Evolutionary conservation across 805 yeast species (phyloP).

Genomic region (Wickerhamomyces subpelliculosus): DNA sequence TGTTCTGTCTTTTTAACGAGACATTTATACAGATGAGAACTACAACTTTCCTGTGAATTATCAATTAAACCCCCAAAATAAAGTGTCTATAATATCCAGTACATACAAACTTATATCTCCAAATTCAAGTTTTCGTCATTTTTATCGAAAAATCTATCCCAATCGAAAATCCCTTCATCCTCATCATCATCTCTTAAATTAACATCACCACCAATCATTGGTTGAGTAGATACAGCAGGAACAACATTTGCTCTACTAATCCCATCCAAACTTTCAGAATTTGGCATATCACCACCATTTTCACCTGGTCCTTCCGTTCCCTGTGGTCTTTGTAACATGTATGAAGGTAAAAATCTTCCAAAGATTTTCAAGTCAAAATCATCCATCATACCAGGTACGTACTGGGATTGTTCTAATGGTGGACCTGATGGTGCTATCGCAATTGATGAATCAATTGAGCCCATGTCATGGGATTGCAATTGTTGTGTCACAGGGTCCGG

Average conservation of each 20-base stretch:
- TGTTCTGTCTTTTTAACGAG: too few species aligned
- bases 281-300: neutral
- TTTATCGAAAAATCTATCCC: constrained; percentile 22
- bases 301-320: neutral
- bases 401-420: constrained; percentile 14
- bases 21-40: too few species aligned
- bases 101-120: too few species aligned
- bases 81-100: too few species aligned
- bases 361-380: constrained; percentile 76
- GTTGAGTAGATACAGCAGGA: neutral
- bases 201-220: constrained; percentile 2
- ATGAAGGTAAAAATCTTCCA: constrained; percentile 76
- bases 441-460: too few species aligned
- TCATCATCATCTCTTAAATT: constrained; percentile 7
- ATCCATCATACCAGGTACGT: constrained; percentile 74
- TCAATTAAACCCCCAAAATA: too few species aligned
- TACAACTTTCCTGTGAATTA: too few species aligned
- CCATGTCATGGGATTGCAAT: too few species aligned
- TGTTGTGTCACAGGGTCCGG: neutral
- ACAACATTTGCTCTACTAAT: neutral
- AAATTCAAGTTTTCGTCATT: constrained; percentile 10
- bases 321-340: constrained; percentile 42
- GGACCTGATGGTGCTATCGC: neutral
- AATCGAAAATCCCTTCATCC: constrained; percentile 18
- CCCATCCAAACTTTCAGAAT: neutral